Percentiles rank a stretch among this genome's conserved stretches.
These are phyloP conservation scores for Botrytis squamosa DNA, from an alignment of 2,329 filamentous ascomycete species.

Conservation along the genomic window DNA sequence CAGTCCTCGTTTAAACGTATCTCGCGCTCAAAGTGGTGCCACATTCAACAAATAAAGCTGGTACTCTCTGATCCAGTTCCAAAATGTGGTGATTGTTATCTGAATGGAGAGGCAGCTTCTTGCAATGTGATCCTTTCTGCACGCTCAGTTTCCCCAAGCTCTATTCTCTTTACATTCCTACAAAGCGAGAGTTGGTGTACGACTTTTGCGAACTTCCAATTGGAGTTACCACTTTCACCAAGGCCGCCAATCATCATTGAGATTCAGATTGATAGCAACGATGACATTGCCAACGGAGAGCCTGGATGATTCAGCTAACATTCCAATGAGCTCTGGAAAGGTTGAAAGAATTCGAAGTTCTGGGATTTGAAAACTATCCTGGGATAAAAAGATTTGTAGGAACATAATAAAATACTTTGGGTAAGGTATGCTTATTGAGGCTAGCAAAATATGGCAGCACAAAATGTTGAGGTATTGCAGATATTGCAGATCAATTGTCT, in stretches of 20 bases:
- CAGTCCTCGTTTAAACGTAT: constrained; percentile 31
- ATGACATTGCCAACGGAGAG: constrained; percentile 38
- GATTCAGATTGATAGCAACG: constrained; percentile 32
- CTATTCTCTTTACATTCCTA: constrained; percentile 35
- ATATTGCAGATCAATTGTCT: neutral
- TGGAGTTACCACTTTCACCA: constrained; percentile 21
- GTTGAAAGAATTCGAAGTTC: neutral
- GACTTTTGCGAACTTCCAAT: constrained; percentile 30
- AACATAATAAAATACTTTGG: neutral
- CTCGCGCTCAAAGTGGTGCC: constrained; percentile 25
- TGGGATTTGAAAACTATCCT: neutral
- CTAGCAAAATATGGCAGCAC: neutral
- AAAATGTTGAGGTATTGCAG: neutral
- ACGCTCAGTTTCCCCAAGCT: constrained; percentile 30
- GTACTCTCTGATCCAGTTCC: constrained; percentile 35
- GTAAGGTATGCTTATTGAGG: neutral
- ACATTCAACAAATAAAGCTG: constrained; percentile 28
- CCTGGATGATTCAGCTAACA: constrained; percentile 22
- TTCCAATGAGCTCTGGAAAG: neutral
- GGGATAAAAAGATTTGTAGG: neutral
- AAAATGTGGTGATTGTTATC: constrained; percentile 36
- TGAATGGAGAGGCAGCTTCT: constrained; percentile 34
- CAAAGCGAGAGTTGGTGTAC: constrained; percentile 28
- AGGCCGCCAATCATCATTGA: constrained; percentile 30
- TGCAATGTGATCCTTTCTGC: constrained; percentile 32